Conservation (phyloP, 805 yeast species). For the Teunomyces tritomae region DNA sequence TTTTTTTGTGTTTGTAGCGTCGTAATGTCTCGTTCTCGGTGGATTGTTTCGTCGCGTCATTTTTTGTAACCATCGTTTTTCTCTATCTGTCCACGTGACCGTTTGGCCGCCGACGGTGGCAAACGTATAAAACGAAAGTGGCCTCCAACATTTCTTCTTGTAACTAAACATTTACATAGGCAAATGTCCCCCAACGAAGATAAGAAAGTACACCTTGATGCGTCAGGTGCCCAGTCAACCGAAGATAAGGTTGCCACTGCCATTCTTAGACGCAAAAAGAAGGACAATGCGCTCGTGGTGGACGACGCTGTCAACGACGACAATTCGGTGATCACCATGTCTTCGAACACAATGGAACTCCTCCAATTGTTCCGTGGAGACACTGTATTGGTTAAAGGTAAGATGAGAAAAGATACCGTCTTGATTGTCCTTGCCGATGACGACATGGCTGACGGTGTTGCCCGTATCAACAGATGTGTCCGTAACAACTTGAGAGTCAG, state of each 20-base stretch:
- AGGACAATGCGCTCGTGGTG: slow-evolving; percentile 89
- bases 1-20: no score
- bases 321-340: slow-evolving; percentile 93
- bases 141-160: neutral
- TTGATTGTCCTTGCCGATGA: slow-evolving; percentile 94
- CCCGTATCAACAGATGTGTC: slow-evolving; percentile 91
- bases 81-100: neutral
- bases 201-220: slow-evolving; percentile 42
- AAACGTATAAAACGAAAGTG: slow-evolving; percentile 1
- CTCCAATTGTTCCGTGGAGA: slow-evolving; percentile 96
- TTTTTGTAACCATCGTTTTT: no score
- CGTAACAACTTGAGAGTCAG: slow-evolving; percentile 93
- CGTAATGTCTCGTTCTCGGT: no score
- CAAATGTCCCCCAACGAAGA: slow-evolving; percentile 10
- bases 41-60: no score
- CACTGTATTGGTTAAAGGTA: slow-evolving; percentile 95
- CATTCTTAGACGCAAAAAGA: slow-evolving; percentile 94
- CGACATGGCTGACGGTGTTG: slow-evolving; percentile 93
- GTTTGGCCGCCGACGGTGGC: slow-evolving; percentile 1
- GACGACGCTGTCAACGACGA: slow-evolving; percentile 98
- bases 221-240: slow-evolving; percentile 59
- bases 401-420: slow-evolving; percentile 96
- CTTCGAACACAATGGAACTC: slow-evolving; percentile 91
- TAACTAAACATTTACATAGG: neutral
- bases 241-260: slow-evolving; percentile 92